Base-by-base conservation (phyloP, 306 rosid genomes). In the Cucurbita argyrosperma region DNA sequence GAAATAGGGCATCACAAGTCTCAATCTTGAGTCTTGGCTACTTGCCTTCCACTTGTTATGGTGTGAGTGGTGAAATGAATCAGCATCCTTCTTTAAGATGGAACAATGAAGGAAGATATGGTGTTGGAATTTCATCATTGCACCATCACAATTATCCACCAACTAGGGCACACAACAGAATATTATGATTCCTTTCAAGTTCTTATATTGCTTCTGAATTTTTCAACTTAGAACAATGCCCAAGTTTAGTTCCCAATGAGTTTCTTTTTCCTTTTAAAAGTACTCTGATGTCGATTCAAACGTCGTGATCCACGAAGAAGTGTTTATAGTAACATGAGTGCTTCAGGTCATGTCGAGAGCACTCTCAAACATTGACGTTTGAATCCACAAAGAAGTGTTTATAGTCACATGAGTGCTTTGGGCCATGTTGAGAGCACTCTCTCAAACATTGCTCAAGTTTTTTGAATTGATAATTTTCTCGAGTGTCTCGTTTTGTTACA, bases 41-140 rank as follows among this genome's bases (percentile, higher is more conserved):
- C 35, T 49, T 65, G 53, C 71, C 38, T 19, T 66, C 72, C 54
- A 66, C 72, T 66, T 45, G 40, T 65, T 66, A 40, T 65, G 72
- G 39, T 45, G 6, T 66, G 10, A 43, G 54, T 45, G 72, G 72
- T 45, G 72, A 66, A 61, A 45, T 66, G 72, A 43, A 43, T 43
- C 72, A 65, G 71, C 71, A 65, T n/a, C 53, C 53, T 65, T 19
- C 35, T 30, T 1, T 10, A 42, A 42, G n/a, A 65, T 65, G n/a
- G 53, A 65, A 65, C 37, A 65, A 19, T 65, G 52, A 64, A 64
- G 71, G 52, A 18, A 18, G 15, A 43, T 21, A 11, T n/a, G 51
- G 42, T 42, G 16, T 65, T 43, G 53, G 71, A 19, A 66, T 19
- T 66, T 66, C 54, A 66, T 66, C 54, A 66, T 66, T 66, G 72